Base-by-base conservation (phyloP, 1,139 yeast genomes). In the Pichia sp. region DNA sequence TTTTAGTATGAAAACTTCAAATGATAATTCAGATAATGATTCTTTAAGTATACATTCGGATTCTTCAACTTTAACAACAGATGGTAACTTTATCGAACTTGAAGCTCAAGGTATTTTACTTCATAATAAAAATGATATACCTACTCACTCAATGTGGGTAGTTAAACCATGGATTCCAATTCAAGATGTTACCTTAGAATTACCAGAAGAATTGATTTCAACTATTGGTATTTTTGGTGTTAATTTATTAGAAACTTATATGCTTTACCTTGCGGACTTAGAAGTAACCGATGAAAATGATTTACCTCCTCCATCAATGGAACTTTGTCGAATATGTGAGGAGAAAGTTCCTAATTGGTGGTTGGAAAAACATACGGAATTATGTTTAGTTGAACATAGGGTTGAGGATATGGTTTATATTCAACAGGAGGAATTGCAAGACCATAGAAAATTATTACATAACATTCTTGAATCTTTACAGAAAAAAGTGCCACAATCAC, bases 101-200 rank as follows among this genome's bases (percentile, higher is more conserved):
- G 98, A 90, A 61, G 97, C 96, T 0, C 97, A 90, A 58, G 99
- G 99, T 6, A 83, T 92, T n/a, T 64, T 92, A 32, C 83, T 92
- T n/a, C 86, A 80, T 54, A 85, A 84, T 55, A 67, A 68, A 41
- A 69, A 80, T 0, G 70, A 71, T 12, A 63, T 73, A n/a, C 89
- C 95, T 1, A 73, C 84, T 1, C 95, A 89, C 62, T 81, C 96
- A 1, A 85, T 92, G 85, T 92, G 98, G 97, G 81, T 94, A 3
- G 71, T 92, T 11, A 82, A 86, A 55, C 96, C 95, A 1, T 84
- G 80, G 62, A 69, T 74, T 10, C 82, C 83, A 7, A 69, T 81
- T 12, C 64, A 68, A 42, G 78, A 80, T 35, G 65, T 83, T 33
- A 78, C 79, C 42, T 68, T 84, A 39, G 80, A 83, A 41, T 65